Evolutionary conservation across 2,329 filamentous ascomycete species (phyloP), one percentile per base, ranked within the genome.

Genomic region (Colletotrichum scovillei): DNA sequence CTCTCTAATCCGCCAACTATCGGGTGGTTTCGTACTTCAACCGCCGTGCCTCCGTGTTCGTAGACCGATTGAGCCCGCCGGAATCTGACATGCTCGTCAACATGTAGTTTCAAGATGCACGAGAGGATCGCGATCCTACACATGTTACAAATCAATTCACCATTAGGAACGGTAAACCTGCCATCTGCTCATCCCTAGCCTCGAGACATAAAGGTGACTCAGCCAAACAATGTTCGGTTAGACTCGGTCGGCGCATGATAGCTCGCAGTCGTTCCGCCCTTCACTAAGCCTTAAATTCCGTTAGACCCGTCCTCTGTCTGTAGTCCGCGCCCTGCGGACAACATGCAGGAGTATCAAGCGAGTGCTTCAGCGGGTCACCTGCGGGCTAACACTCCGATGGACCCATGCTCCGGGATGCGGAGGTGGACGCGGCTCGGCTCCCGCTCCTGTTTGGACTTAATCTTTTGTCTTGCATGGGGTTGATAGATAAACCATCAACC

Each of bases 341-440:
- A 65, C 63, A 65, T 65, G 63, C 22, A 60, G 56, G 32, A n/a
- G 16, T 22, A 16, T 42, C 42, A 49, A n/a, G 42, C 42, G 42
- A 8, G 42, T 46, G 42, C 42, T 46, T n/a, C 32, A 30, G 30
- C 46, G 46, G 60, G 28, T 53, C 46, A n/a, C 19, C 19, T 32
- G 28, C 46, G 46, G 46, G 46, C 5, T 28, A 64, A 8, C 16
- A 42, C 14, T 19, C 30, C 49, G 16, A 42, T 19, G 35, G 24
- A 22, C 57, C 30, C 28, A 38, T 64, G 60, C n/a, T 28, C 60
- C 28, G 32, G 16, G 35, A 38, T 52, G 42, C 60, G 42, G 60
- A 63, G 46, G 5, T 16, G 42, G 4, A 35, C 35, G 5, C 22
- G 26, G 46, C 26, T 35, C 9, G 38, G 38, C 24, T 22, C 1